Evolutionary conservation across 2,329 filamentous ascomycete species (phyloP).

Genomic region (Coleophoma crateriformis): DNA sequence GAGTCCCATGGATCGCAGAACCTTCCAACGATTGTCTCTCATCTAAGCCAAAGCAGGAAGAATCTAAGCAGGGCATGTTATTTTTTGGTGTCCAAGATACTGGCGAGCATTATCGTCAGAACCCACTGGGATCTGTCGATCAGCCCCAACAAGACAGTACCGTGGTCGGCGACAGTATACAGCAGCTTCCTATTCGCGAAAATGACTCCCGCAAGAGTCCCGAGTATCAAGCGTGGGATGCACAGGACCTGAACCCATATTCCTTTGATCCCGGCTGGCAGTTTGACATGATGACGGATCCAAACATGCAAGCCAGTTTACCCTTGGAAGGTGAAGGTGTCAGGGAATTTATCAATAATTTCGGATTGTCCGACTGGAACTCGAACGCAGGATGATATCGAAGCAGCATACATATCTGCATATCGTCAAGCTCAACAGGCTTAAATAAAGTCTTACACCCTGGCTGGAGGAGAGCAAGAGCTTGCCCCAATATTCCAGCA

Average conservation of each 20-base stretch:
- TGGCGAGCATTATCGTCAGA: neutral
- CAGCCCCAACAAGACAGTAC: neutral
- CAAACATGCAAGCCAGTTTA: neutral
- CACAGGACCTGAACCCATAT: neutral
- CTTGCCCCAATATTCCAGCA: too few relatives aligned
- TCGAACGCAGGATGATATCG: too few relatives aligned
- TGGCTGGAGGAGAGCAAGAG: too few relatives aligned
- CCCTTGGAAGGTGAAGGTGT: neutral
- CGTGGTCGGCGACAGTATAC: neutral
- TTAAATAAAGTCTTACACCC: too few relatives aligned
- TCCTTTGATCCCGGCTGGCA: neutral
- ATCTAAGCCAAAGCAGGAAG: neutral
- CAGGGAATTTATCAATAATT: neutral
- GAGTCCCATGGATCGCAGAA: neutral
- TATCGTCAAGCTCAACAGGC: too few relatives aligned
- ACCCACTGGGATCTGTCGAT: too few relatives aligned
- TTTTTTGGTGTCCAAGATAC: neutral
- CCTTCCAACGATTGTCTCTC: neutral
- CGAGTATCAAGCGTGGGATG: neutral
- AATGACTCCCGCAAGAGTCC: neutral
- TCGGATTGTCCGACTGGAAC: neutral
- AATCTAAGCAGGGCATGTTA: neutral
- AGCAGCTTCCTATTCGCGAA: neutral
- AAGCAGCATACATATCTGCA: too few relatives aligned
- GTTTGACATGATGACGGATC: neutral